Evolutionary conservation across 495 filamentous ascomycete species (phyloP), one percentile per base, ranked within the genome.

Genomic region (Terfezia boudieri): DNA sequence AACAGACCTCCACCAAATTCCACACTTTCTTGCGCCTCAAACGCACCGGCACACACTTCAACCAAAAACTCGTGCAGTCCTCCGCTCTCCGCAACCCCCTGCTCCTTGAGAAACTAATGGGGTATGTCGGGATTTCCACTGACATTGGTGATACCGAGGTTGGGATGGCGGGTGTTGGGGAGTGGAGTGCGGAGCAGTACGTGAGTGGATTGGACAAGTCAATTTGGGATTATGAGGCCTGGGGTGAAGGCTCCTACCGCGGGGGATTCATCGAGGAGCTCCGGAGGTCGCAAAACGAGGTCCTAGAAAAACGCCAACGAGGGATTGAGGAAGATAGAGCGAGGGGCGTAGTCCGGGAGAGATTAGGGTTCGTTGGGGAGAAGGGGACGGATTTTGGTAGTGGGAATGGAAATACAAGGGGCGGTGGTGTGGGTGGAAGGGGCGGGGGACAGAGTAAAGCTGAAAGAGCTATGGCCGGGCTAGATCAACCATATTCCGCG

Each of bases 11-110:
- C 6, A 66, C 63, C 11, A 94, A 93, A 59, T 83, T 94, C 59
- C 72, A 77, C 53, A 81, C 81, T 61, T 95, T 98, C 66, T 76
- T 94, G 1, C 72, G 76, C 23, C 71, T 95, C 49, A 98, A 95
- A 68, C 79, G 77, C 53, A 78, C 84, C 59, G 84, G 84, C 3
- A 71, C 86, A 36, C 92, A 98, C 69, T 95, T 98, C 72, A 95
- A 98, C 66, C 72, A 80, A 56, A 82, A 84, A 52, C 71, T 95
- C 0, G 77, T 81, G 20, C 71, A 70, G 43, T 83, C 81, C 2
- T 69, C 77, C 1, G 79, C 83, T 0, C 68, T 94, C 41, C 79
- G 77, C 52, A 94, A 96, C 63, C 90, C 90, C 22, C 82, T 76
- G 36, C 68, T 94, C 16, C 69, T 84, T 56, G 75, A 78, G 41